phyloP scores from a whole-genome alignment of 2,329 filamentous ascomycete species.

The Hypoxylon sp. region DNA sequence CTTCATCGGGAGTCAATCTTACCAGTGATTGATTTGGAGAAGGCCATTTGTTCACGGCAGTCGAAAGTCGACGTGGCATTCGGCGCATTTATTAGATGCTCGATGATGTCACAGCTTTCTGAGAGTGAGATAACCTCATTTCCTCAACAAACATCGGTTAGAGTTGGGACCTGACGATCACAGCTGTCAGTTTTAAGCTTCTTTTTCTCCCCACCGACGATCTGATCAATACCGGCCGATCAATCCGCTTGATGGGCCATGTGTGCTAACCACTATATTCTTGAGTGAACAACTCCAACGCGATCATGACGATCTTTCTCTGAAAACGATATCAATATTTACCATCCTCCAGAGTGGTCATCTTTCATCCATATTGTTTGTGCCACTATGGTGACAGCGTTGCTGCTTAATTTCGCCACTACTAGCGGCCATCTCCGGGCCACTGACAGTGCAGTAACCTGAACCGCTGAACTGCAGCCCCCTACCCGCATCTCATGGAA shows the following conservation, averaged over 20 bases:
- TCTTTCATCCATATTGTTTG: slow-evolving; percentile 35
- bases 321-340: slow-evolving; percentile 1
- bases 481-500: slow-evolving; percentile 13
- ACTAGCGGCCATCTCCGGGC: slow-evolving; percentile 27
- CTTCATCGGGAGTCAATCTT: slow-evolving; percentile 16
- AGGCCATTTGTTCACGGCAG: neutral
- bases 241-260: slow-evolving; percentile 21
- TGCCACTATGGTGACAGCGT: slow-evolving; percentile 5
- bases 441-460: neutral
- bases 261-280: slow-evolving; percentile 3
- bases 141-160: slow-evolving; percentile 12
- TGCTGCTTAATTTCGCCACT: slow-evolving; percentile 27
- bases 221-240: slow-evolving; percentile 30
- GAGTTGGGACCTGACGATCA: slow-evolving; percentile 45
- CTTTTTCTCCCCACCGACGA: slow-evolving; percentile 28
- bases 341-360: slow-evolving; percentile 5
- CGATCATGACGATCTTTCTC: neutral
- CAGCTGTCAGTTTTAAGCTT: slow-evolving; percentile 41
- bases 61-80: slow-evolving; percentile 17
- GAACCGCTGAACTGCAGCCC: slow-evolving; percentile 5
- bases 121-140: slow-evolving; percentile 4
- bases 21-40: slow-evolving; percentile 14
- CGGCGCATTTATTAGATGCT: slow-evolving; percentile 23
- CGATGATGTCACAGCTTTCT: slow-evolving; percentile 23
- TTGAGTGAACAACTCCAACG: neutral